Percentiles rank a stretch among this genome's conserved stretches.
These are phyloP conservation scores for Penicillium concentricum DNA, from an alignment of 2,329 filamentous ascomycete genomes.

Conservation along the genomic window DNA sequence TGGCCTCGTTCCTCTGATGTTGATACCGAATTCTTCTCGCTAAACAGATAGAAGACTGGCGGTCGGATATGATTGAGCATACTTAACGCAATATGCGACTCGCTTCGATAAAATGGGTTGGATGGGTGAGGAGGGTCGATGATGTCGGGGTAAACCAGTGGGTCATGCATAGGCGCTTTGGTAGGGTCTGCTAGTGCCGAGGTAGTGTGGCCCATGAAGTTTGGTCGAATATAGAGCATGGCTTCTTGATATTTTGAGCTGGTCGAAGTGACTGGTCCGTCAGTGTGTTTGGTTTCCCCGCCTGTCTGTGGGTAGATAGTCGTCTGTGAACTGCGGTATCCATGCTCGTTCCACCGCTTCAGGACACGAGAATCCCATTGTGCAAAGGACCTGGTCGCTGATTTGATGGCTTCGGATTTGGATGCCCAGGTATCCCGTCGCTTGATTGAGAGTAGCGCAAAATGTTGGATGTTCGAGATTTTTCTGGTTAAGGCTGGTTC, in stretches of 20 bases:
- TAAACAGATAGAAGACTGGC: slow-evolving; percentile 23
- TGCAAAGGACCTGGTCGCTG: not conserved
- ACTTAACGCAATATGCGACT: slow-evolving; percentile 2
- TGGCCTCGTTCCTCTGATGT: slow-evolving; percentile 4
- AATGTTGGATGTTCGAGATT: no score
- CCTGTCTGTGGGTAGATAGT: not conserved
- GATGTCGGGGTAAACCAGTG: slow-evolving; percentile 4
- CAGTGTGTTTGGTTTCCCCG: not conserved
- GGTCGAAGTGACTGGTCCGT: not conserved
- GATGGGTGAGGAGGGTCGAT: not conserved
- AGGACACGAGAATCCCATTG: slow-evolving; percentile 11
- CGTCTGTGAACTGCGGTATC: slow-evolving; percentile 1
- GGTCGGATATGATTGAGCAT: slow-evolving; percentile 16
- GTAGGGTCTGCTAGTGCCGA: not conserved
- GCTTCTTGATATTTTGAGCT: slow-evolving; percentile 11
- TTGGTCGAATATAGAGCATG: slow-evolving; percentile 6
- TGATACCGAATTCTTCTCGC: slow-evolving; percentile 12
- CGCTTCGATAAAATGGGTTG: slow-evolving; percentile 4
- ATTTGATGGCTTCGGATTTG: not conserved
- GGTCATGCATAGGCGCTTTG: not conserved
- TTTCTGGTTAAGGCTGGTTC: not conserved
- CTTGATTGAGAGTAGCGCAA: not conserved
- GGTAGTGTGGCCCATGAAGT: not conserved
- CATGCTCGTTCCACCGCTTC: slow-evolving; percentile 4
- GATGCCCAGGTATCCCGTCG: slow-evolving; percentile 9